Conservation (phyloP, 164 flowering plant genomes). For the Liriodendron chinense region DNA sequence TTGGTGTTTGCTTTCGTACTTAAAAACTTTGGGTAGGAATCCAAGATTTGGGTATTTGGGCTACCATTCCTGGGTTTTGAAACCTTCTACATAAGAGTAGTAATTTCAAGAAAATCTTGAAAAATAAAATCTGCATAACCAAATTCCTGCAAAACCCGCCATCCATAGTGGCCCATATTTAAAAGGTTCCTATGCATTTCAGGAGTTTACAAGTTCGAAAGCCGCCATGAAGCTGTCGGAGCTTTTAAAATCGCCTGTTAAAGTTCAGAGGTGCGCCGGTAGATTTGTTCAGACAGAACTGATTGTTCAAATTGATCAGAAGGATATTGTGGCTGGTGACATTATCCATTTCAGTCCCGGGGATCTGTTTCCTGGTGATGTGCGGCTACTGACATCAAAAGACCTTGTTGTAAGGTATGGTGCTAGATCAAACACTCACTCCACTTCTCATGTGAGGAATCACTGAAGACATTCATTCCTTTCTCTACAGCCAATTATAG, state of each 20-base stretch:
- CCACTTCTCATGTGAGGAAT: background rate
- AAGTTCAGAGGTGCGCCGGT: slow-evolving; percentile 84
- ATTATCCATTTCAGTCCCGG: slow-evolving; percentile 67
- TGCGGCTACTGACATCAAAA: slow-evolving; percentile 62
- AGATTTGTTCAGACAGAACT: slow-evolving; percentile 69
- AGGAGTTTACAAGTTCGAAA: slow-evolving; percentile 72
- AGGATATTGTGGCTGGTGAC: slow-evolving; percentile 75
- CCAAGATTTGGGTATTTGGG: too few relatives aligned
- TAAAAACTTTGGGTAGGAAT: too few relatives aligned
- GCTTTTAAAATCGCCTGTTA: slow-evolving; percentile 59
- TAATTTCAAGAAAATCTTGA: too few relatives aligned
- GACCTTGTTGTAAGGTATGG: slow-evolving; percentile 68
- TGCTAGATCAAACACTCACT: slow-evolving; percentile 1
- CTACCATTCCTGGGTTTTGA: too few relatives aligned
- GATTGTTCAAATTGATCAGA: slow-evolving; percentile 73
- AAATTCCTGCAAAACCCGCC: too few relatives aligned
- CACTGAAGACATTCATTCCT: slow-evolving; percentile 5
- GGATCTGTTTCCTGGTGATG: slow-evolving; percentile 81
- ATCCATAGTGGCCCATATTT: too few relatives aligned
- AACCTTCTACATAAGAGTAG: too few relatives aligned
- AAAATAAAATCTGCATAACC: too few relatives aligned
- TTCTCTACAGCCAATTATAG: slow-evolving; percentile 15
- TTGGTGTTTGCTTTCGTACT: too few relatives aligned
- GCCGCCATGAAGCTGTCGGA: slow-evolving; percentile 79
- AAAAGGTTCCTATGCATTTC: slow-evolving; percentile 4